Conservation (phyloP, 176 grass and related monocot species). For the Rhipidocladum racemiflorum region DNA sequence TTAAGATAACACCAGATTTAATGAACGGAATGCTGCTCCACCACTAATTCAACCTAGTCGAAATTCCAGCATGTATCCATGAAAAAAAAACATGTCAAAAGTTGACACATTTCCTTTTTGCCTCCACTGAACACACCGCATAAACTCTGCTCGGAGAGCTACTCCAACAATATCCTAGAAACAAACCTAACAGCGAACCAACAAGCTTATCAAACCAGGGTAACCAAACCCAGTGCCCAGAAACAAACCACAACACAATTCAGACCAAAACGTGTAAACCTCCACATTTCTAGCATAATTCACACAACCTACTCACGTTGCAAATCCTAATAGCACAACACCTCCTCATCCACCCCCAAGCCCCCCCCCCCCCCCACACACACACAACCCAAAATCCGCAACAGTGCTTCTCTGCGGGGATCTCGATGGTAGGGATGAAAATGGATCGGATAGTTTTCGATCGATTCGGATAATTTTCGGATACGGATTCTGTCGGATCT, state of each 20-base stretch:
- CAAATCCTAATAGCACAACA: constrained; percentile 16
- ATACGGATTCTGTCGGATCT: too few relatives aligned
- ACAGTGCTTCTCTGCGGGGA: not conserved
- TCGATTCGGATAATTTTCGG: too few relatives aligned
- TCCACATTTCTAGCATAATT: not conserved
- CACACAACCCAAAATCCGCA: not conserved
- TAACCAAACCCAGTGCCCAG: not conserved
- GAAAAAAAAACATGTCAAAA: not conserved
- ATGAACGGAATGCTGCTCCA: constrained; percentile 84
- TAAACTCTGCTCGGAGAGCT: not conserved
- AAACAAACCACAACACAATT: not conserved
- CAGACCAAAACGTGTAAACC: not conserved
- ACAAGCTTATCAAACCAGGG: not conserved
- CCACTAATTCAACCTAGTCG: constrained; percentile 82
- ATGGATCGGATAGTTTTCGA: too few relatives aligned
- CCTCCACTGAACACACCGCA: not conserved
- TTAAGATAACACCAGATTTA: constrained; percentile 68
- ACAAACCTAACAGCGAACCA: not conserved
- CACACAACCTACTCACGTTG: not conserved
- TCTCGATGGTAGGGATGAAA: too few relatives aligned
- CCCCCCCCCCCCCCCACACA: too few relatives aligned
- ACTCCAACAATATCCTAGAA: not conserved
- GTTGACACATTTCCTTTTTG: not conserved
- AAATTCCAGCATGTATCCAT: constrained; percentile 63
- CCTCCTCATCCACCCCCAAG: not conserved